phyloP scores from a whole-genome alignment of 2,329 filamentous ascomycete genomes.

The Fusarium chaquense region DNA sequence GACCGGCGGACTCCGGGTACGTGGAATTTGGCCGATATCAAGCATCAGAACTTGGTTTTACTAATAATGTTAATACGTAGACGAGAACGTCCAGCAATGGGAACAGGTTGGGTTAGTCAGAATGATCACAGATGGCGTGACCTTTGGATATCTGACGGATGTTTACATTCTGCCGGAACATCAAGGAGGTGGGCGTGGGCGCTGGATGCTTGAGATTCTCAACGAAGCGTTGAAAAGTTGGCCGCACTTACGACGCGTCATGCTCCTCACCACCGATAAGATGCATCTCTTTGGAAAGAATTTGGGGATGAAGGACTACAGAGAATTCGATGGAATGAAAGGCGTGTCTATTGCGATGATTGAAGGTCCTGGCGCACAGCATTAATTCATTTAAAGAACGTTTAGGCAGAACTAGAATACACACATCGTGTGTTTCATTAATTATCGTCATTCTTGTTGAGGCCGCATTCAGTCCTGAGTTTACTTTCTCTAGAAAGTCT shows the following conservation, averaged over 20 bases:
- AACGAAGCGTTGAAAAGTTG: not conserved
- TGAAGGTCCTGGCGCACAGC: not conserved
- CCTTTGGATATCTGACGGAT: constrained; percentile 1
- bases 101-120: constrained; percentile 1
- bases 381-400: not conserved
- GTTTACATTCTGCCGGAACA: not conserved
- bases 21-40: not conserved
- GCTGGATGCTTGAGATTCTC: constrained; percentile 1
- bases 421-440: too few relatives aligned
- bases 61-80: not conserved
- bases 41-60: accelerated
- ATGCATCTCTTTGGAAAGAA: constrained; percentile 5
- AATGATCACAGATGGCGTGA: not conserved
- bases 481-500: too few relatives aligned
- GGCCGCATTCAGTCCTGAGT: too few relatives aligned
- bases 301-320: not conserved
- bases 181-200: not conserved
- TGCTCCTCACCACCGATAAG: not conserved
- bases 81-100: too few relatives aligned
- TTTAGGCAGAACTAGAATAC: too few relatives aligned
- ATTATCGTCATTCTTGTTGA: not conserved
- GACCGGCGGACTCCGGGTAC: not conserved
- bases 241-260: not conserved
- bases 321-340: not conserved
- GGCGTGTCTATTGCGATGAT: not conserved